A percentile compares a stretch with the other conserved stretches of the same genome.
Evolutionary conservation across 768 basidiomycete genomes (phyloP).

Genomic region (Boletus subcaerulescens): DNA sequence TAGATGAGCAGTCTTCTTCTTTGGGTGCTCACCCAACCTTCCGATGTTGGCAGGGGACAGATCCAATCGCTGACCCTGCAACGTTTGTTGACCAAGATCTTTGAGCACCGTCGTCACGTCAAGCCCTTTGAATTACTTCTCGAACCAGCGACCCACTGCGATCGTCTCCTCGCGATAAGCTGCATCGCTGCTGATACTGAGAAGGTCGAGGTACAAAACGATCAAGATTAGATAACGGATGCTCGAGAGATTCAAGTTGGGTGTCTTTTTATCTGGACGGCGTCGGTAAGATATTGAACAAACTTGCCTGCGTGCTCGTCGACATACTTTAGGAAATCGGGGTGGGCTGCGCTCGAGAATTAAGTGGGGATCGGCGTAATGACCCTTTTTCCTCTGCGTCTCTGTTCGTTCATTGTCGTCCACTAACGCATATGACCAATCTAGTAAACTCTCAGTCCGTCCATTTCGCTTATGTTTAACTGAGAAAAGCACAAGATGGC

Average conservation of each 20-base stretch:
- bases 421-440: too few relatives aligned
- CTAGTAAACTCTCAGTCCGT: too few relatives aligned
- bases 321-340: conserved; percentile 47
- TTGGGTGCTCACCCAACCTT: conserved; percentile 73
- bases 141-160: conserved; percentile 83
- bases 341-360: too few relatives aligned
- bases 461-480: too few relatives aligned
- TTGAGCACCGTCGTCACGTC: conserved; percentile 75
- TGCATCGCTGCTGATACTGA: conserved; percentile 69
- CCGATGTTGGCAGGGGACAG: conserved; percentile 87
- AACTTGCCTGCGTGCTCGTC: conserved; percentile 69
- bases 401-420: too few relatives aligned
- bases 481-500: too few relatives aligned
- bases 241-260: neutral
- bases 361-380: too few relatives aligned
- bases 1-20: conserved; percentile 95
- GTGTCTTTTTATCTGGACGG: conserved; percentile 83
- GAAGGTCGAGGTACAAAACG: neutral
- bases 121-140: conserved; percentile 66
- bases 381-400: too few relatives aligned
- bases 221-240: neutral
- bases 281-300: conserved; percentile 73
- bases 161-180: conserved; percentile 72
- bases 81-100: conserved; percentile 72
- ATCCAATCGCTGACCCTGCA: conserved; percentile 67